A percentile compares a stretch with the other conserved stretches of the same genome.
Evolutionary conservation across 1,284 basidiomycete genomes (phyloP).

Genomic region (Naganishia sp.): DNA sequence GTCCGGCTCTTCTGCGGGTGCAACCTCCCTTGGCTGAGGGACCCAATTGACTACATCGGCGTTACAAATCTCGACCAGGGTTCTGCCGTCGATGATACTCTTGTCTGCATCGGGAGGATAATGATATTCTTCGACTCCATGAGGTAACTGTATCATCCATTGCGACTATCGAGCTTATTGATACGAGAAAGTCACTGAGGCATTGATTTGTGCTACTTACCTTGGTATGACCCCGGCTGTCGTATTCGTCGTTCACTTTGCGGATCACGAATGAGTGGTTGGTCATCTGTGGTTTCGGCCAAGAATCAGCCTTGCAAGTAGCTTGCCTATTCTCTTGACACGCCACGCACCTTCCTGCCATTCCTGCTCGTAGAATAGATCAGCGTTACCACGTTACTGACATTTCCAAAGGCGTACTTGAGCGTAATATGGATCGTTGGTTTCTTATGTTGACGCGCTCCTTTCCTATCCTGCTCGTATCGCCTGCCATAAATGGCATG

Average conservation of each 20-base stretch:
- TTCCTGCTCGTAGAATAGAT: background rate
- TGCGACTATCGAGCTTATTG: constrained; percentile 1
- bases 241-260: constrained; percentile 26
- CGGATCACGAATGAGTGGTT: constrained; percentile 29
- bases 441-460: constrained; percentile 17
- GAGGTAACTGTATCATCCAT: constrained; percentile 29
- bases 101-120: constrained; percentile 27
- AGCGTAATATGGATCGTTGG: constrained; percentile 26
- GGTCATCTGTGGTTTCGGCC: constrained; percentile 9
- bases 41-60: constrained; percentile 19
- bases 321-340: background rate
- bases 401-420: constrained; percentile 1
- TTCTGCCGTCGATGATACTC: constrained; percentile 25
- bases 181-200: background rate
- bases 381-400: background rate
- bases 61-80: constrained; percentile 15
- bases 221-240: constrained; percentile 29
- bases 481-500: constrained; percentile 24
- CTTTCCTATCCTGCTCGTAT: constrained; percentile 1
- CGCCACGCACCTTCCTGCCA: constrained; percentile 10
- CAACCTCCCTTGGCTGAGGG: constrained; percentile 13
- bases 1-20: constrained; percentile 6
- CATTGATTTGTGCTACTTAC: background rate
- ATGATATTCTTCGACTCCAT: constrained; percentile 5
- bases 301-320: background rate